Percentiles rank a stretch among this genome's conserved stretches.
These are phyloP conservation scores for Geoglossum glabrum DNA, from an alignment of 495 filamentous ascomycete genomes.

Conservation along the genomic window DNA sequence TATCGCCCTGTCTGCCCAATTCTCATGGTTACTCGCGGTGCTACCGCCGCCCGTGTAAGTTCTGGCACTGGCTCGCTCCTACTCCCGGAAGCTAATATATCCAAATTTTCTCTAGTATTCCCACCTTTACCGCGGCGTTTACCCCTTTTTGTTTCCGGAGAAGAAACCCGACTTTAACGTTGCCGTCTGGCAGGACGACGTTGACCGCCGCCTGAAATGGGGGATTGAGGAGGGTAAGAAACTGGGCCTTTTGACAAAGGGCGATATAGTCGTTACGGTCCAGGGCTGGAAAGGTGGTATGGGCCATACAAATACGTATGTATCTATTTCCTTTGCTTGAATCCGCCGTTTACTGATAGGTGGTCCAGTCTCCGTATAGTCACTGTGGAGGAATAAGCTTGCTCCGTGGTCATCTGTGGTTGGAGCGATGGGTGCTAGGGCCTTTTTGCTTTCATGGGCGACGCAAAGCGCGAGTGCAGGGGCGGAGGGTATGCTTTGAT, in stretches of 20 bases:
- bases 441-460: background rate
- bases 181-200: conserved; percentile 94
- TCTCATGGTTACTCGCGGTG: conserved; percentile 88
- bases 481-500: too few relatives aligned
- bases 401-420: background rate
- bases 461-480: background rate
- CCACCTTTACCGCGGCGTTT: conserved; percentile 93
- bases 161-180: conserved; percentile 76
- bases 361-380: background rate
- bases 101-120: conserved; percentile 33
- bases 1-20: conserved; percentile 97
- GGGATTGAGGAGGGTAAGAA: conserved; percentile 67
- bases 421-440: background rate
- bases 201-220: conserved; percentile 92
- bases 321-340: background rate
- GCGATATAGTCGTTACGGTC: conserved; percentile 77
- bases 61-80: background rate
- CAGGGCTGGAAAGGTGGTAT: conserved; percentile 96
- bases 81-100: background rate
- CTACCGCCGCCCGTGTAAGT: conserved; percentile 51
- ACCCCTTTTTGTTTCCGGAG: conserved; percentile 87
- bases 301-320: conserved; percentile 82
- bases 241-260: conserved; percentile 63
- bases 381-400: background rate
- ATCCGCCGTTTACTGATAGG: background rate